Percentiles rank a stretch among this genome's conserved stretches.
Conservation (phyloP, 768 basidiomycete species). For the Phanerochaete sordida region DNA sequence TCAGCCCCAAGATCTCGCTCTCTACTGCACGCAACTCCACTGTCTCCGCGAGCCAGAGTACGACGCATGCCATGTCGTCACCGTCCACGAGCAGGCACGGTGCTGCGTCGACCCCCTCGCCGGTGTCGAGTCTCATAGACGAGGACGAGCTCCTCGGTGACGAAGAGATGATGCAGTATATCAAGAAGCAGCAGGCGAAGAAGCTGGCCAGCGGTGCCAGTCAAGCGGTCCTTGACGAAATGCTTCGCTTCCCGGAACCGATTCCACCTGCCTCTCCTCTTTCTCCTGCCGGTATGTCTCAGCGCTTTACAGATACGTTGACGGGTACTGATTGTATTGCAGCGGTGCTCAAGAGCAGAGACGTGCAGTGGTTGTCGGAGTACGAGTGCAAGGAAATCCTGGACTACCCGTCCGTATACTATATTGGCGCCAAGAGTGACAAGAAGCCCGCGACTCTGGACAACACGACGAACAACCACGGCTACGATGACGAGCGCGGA, state of each 20-base stretch:
- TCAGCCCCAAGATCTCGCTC: constrained; percentile 74
- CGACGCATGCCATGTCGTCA: constrained; percentile 50
- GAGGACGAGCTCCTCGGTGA: constrained; percentile 89
- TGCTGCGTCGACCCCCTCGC: constrained; percentile 79
- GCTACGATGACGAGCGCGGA: constrained; percentile 97
- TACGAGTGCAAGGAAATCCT: constrained; percentile 91
- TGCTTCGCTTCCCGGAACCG: constrained; percentile 93
- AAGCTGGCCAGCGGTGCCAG: constrained; percentile 79
- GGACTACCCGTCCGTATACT: constrained; percentile 84
- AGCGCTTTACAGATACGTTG: not conserved
- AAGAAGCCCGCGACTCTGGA: constrained; percentile 82
- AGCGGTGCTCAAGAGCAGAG: constrained; percentile 67
- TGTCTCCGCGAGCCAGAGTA: constrained; percentile 45
- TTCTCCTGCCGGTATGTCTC: constrained; percentile 64
- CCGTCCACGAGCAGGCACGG: constrained; percentile 75
- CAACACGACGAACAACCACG: constrained; percentile 78
- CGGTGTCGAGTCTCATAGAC: constrained; percentile 69
- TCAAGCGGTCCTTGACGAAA: constrained; percentile 82
- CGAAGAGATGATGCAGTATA: constrained; percentile 96
- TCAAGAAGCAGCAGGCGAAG: constrained; percentile 86
- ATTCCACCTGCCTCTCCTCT: constrained; percentile 61
- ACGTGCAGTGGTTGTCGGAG: constrained; percentile 72
- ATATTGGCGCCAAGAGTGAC: constrained; percentile 69
- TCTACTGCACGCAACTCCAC: constrained; percentile 55
- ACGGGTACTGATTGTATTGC: constrained; percentile 14